Conservation (phyloP, 2,329 filamentous ascomycete genomes). For the Lithohypha guttulata region DNA sequence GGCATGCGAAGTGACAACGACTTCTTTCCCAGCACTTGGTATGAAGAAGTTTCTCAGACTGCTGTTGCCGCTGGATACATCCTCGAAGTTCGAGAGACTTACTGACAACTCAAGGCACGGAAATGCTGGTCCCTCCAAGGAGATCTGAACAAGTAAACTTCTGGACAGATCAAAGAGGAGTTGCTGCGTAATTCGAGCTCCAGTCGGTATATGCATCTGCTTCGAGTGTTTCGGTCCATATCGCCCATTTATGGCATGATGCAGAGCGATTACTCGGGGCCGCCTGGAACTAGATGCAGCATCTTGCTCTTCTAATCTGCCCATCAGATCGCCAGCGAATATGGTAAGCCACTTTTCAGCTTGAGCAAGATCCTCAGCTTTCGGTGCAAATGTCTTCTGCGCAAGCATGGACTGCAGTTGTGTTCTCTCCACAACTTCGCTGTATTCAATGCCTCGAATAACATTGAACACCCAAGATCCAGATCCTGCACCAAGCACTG, state of each 20-base stretch:
- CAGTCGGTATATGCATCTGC: slow-evolving; percentile 63
- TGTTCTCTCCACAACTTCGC: slow-evolving; percentile 78
- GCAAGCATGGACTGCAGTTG: slow-evolving; percentile 96
- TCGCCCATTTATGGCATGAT: slow-evolving; percentile 51
- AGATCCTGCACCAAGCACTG: slow-evolving; percentile 71
- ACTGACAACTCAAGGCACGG: slow-evolving; percentile 79
- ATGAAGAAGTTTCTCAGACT: slow-evolving; percentile 49
- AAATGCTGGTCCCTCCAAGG: slow-evolving; percentile 68
- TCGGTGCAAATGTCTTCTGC: slow-evolving; percentile 82
- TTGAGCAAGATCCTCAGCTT: slow-evolving; percentile 65
- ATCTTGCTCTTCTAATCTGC: slow-evolving; percentile 77
- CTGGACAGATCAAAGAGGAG: slow-evolving; percentile 64
- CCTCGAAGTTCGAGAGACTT: slow-evolving; percentile 82
- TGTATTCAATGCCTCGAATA: slow-evolving; percentile 72
- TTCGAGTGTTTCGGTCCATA: slow-evolving; percentile 62
- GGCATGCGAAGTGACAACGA: slow-evolving; percentile 12
- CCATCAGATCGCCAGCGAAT: slow-evolving; percentile 81
- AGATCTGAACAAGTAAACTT: slow-evolving; percentile 64
- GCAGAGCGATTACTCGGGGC: slow-evolving; percentile 72
- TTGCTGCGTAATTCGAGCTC: slow-evolving; percentile 59
- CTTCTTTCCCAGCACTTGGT: slow-evolving; percentile 23
- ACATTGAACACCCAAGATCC: slow-evolving; percentile 74
- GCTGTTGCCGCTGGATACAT: slow-evolving; percentile 63
- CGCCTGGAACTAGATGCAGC: slow-evolving; percentile 50
- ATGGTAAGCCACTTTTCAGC: slow-evolving; percentile 76